These are phyloP conservation scores for Musa beccarii DNA, from an alignment of 176 grass and related monocot species.

Conservation along the genomic window DNA sequence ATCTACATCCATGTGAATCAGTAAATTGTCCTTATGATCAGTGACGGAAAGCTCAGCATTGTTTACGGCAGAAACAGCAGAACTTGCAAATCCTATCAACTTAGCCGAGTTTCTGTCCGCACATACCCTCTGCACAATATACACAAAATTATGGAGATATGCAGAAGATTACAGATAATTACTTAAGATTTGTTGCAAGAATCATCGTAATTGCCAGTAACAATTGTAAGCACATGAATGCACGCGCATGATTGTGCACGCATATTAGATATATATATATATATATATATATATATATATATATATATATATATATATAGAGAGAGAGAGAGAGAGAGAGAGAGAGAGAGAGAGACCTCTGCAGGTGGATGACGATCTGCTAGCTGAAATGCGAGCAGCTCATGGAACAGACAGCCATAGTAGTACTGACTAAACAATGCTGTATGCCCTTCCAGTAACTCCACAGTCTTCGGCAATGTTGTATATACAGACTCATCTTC, in stretches of 20 bases:
- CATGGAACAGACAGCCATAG: conserved; percentile 96
- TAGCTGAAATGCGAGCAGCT: conserved; percentile 90
- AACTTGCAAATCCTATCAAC: conserved; percentile 86
- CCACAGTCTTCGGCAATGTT: conserved; percentile 76
- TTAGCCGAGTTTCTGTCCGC: conserved; percentile 33
- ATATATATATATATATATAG: no score
- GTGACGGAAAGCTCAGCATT: conserved; percentile 61
- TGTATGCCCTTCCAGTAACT: conserved; percentile 81
- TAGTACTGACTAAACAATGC: conserved; percentile 89
- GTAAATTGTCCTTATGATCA: conserved; percentile 25
- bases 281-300: no score
- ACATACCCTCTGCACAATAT: conserved; percentile 59
- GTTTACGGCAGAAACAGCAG: conserved; percentile 64
- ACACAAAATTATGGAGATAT: conserved; percentile 8
- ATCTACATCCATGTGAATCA: conserved; percentile 95
- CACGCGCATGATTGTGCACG: no score
- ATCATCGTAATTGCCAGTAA: not conserved
- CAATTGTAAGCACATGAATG: not conserved
- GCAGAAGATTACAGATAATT: not conserved
- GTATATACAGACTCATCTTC: conserved; percentile 70
- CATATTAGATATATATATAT: no score
- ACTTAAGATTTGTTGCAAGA: not conserved
- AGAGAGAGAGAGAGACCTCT: conserved; percentile 43
- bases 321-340: not conserved
- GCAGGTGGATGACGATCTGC: conserved; percentile 56